Base-by-base conservation (phyloP, 2,329 filamentous ascomycete species). In the Thelonectria olida region DNA sequence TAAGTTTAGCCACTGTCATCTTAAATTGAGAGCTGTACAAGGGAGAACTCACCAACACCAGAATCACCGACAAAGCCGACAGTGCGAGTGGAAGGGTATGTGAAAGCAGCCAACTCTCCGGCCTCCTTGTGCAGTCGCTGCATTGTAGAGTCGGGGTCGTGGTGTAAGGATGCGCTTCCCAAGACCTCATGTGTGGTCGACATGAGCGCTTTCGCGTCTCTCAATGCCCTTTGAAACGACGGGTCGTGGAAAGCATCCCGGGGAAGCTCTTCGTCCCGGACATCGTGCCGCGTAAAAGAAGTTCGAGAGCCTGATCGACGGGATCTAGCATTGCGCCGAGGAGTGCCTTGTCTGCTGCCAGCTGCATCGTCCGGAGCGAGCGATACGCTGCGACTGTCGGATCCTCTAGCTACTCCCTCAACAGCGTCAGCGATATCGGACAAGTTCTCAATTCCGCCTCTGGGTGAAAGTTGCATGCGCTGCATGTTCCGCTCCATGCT, bases 61-160 rank as follows among this genome's bases (percentile, higher is more conserved):
- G 81, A 82, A 61, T 83, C 81, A 0, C 82, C 82, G 0, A 84
- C 79, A 38, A 84, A 78, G 0, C 80, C 82, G 1, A 84, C 79
- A 4, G 69, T 80, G 15, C 80, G 72, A 2, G 73, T 78, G 0
- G 77, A 72, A 0, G 77, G 77, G 23, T 75, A 77, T 17, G 76
- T 65, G 45, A 82, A 84, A 0, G 34, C 25, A 1, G 75, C 73
- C 20, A 85, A 61, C 0, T 67, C 57, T 1, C 57, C 23, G 2
- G 78, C 79, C 31, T 76, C 66, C 7, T 64, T 39, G 53, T 77
- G 65, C 2, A 83, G 74, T 12, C 63, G 62, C 10, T 66, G 28
- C 49, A 84, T 79, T 0, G 72, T 77, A 0, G 81, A 82, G 17
- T 78, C 77, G 0, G 73, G 68, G 4, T 80, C 77, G 9, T 61